Base-by-base conservation (phyloP, 2,329 filamentous ascomycete species). In the Dactylellina drechsleri region DNA sequence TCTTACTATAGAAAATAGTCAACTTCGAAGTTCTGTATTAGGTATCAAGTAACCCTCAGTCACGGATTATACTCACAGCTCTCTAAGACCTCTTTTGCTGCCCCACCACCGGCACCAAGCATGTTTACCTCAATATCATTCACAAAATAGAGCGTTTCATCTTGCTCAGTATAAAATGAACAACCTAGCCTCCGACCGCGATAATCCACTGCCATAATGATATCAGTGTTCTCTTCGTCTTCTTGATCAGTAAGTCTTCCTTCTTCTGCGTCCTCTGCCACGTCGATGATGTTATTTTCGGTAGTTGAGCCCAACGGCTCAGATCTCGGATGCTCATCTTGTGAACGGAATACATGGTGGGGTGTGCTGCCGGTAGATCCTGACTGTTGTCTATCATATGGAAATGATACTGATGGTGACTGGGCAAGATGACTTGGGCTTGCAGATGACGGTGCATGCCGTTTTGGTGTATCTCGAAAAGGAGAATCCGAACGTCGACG, bases 1-100 rank as follows among this genome's bases (percentile, higher is more conserved):
- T 78, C 86, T 87, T 77, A 91, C 88, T 90, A 65, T 7, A 15
- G 5, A n/a, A 13, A 16, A 10, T 0, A 49, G 8, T 73, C 5
- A 20, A 20, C 47, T 15, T 57, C 28, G 10, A 43, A 57, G 4
- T 8, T 16, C 2, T 18, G 3, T 18, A 52, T 18, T 4, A 40
- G n/a, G n/a, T n/a, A n/a, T n/a, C n/a, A n/a, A n/a, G n/a, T n/a
- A n/a, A n/a, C n/a, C n/a, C n/a, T 18, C 7, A 8, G 12, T 40
- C 2, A 13, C 7, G 2, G 31, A 36, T 28, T 8, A 16, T 23
- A 68, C 71, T 68, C 6, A 75, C 71, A 47, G 23, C 58, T 68
- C 10, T 75, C 71, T 31, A 75, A 52, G 13, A 75, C 47, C 18
- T 75, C 71, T 20, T 45, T 68, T 12, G 64, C 64, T 7, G 71